Conservation (phyloP, 1,284 basidiomycete genomes). For the Naganishia albida region DNA sequence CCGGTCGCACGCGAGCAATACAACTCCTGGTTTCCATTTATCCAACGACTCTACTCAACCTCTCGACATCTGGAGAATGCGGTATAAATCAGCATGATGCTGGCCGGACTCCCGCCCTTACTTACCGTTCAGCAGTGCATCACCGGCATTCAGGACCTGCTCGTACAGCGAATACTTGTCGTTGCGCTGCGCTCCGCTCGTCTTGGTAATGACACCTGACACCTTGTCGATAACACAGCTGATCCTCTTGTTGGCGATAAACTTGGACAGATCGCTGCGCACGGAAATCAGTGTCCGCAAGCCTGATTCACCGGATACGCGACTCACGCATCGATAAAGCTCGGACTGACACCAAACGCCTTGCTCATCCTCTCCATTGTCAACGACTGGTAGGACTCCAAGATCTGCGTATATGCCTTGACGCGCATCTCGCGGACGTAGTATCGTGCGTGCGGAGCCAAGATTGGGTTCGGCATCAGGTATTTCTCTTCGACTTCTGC, state of each 20-base stretch:
- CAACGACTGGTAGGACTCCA: conserved; percentile 87
- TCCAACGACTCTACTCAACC: conserved; percentile 53
- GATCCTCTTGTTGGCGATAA: conserved; percentile 87
- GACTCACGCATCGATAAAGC: conserved; percentile 81
- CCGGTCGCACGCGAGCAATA: background rate
- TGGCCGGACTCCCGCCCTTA: background rate
- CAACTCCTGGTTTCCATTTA: conserved; percentile 30
- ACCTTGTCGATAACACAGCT: conserved; percentile 94
- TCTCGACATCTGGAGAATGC: conserved; percentile 48
- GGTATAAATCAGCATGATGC: background rate
- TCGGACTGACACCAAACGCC: conserved; percentile 86
- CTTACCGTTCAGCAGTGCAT: conserved; percentile 73
- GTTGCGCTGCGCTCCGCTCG: conserved; percentile 58
- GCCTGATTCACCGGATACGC: background rate
- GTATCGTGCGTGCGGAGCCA: conserved; percentile 83
- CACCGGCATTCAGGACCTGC: conserved; percentile 82
- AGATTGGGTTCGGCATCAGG: conserved; percentile 79
- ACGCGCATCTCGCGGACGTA: conserved; percentile 97
- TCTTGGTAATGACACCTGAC: conserved; percentile 84
- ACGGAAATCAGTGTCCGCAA: conserved; percentile 8
- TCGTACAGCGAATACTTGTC: conserved; percentile 88
- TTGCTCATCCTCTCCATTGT: conserved; percentile 82
- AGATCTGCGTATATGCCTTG: conserved; percentile 85
- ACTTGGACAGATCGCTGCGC: conserved; percentile 79
- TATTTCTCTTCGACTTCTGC: conserved; percentile 85